Conservation (phyloP, 306 rosid genomes). For the Dryas drummondii region DNA sequence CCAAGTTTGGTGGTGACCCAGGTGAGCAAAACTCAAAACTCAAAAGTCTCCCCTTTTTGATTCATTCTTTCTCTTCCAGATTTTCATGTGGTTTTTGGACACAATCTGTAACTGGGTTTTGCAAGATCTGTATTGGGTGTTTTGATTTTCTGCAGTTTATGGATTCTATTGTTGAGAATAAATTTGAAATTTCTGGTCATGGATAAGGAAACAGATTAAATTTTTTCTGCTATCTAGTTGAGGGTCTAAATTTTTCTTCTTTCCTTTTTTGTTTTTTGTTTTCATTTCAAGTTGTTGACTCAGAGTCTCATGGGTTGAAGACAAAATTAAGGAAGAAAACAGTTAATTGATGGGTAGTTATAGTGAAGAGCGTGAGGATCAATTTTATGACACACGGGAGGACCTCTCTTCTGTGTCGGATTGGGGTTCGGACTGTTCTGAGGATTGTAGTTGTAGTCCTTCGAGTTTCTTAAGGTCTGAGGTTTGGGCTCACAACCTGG, state of each 20-base stretch:
- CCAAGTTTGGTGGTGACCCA: conserved; percentile 31
- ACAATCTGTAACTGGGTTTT: conserved; percentile 3
- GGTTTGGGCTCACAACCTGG: conserved; percentile 44
- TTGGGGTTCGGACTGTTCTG: conserved; percentile 48
- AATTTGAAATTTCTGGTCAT: neutral
- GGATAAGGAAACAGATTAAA: neutral
- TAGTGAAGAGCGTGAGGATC: conserved; percentile 46
- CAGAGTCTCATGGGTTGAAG: conserved; percentile 39
- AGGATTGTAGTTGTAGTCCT: conserved; percentile 42
- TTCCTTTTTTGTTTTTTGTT: neutral
- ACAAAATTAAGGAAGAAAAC: neutral
- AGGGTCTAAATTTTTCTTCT: conserved; percentile 12
- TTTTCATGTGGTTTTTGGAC: conserved; percentile 16
- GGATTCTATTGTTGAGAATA: neutral
- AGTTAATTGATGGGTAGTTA: conserved; percentile 28
- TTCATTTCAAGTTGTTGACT: conserved; percentile 13
- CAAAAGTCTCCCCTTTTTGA: neutral
- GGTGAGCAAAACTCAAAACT: conserved; percentile 25
- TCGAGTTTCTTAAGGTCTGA: conserved; percentile 29
- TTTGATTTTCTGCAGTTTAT: conserved; percentile 4
- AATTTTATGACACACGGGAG: conserved; percentile 69
- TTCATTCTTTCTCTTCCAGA: neutral
- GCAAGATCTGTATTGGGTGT: conserved; percentile 27
- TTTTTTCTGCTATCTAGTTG: conserved; percentile 10
- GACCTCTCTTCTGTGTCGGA: conserved; percentile 69